These are phyloP conservation scores for Dictyostelium purpureum DNA, from an alignment of 78 protist genomes.

Conservation along the genomic window DNA sequence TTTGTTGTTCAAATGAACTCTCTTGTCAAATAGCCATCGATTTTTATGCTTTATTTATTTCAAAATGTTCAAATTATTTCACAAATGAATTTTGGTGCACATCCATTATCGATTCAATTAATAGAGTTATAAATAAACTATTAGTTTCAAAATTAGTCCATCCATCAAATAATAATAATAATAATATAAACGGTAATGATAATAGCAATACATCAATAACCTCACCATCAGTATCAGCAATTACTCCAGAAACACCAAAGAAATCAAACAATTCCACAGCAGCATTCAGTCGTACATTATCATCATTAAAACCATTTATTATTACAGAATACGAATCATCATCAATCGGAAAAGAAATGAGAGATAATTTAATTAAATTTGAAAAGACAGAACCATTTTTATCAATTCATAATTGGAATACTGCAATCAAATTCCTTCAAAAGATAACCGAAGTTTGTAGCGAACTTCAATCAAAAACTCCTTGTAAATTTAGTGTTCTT, in stretches of 20 bases:
- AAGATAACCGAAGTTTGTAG: neutral
- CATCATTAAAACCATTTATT: constrained; percentile 16
- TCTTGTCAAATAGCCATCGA: neutral
- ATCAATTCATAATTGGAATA: constrained; percentile 28
- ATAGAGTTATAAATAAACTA: constrained; percentile 4
- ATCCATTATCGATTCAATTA: neutral
- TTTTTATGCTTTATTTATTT: neutral
- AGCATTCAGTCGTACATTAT: constrained; percentile 5
- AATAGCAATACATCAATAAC: neutral
- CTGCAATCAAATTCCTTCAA: neutral
- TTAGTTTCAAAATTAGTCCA: constrained; percentile 15
- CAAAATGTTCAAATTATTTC: neutral
- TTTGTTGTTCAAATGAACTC: constrained; percentile 8
- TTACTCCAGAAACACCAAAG: constrained; percentile 11
- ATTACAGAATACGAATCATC: neutral
- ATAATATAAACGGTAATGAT: too few species aligned
- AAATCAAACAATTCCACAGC: neutral
- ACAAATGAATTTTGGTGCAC: constrained; percentile 17
- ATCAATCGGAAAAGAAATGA: constrained; percentile 16
- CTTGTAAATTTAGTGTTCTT: constrained; percentile 6
- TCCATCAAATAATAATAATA: neutral
- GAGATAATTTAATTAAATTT: neutral
- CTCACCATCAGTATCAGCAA: neutral
- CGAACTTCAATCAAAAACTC: constrained; percentile 5
- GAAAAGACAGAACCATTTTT: constrained; percentile 9